Evolutionary conservation across 768 basidiomycete species (phyloP), one percentile per base, ranked within the genome.

Genomic region (Macrolepiota fuliginosa): DNA sequence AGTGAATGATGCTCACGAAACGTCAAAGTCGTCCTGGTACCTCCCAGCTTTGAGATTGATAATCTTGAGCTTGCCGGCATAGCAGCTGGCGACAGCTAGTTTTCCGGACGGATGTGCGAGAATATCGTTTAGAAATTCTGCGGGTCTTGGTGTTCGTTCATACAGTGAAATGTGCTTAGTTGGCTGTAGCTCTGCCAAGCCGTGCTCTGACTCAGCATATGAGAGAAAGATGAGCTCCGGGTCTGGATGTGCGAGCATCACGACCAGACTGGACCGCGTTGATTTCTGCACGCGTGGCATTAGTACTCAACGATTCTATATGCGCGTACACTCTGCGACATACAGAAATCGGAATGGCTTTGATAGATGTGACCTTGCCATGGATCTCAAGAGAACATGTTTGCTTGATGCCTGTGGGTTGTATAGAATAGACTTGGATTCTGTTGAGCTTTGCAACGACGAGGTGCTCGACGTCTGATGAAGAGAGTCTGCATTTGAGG

Each of bases 231-330:
- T 71, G 12, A 93, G 78, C 62, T 87, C 85, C 9, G 91, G 89
- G 36, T 90, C 84, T 1, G 91, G 91, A 66, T 92, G 90, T 62
- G 90, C 90, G 0, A 89, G 81, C 69, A 93, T 79, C 35, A 91
- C 79, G 22, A 91, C 70, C 13, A 93, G 66, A 68, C 85, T 85
- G 29, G 79, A 79, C 65, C 73, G 76, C 46, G 75, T 76, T 58
- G 74, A 76, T 74, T 69, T 63, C 63, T 65, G 40, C 24, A 40
- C 29, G 45, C 25, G 56, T 62, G 42, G 25, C 24, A 52, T 54
- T 45, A 45, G 19, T 52, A 25, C 11, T 19, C 19, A 40, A n/a
- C 29, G 59, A 40, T 63, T 59, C n/a, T 54, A 62, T 49, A 56
- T 52, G 42, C 40, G 22, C 35, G 54, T 47, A 54, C 46, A 50